Percentiles rank a stretch among this genome's conserved stretches.
Conservation (phyloP, 352 stramenopile species). For the Globisporangium middletonii region DNA sequence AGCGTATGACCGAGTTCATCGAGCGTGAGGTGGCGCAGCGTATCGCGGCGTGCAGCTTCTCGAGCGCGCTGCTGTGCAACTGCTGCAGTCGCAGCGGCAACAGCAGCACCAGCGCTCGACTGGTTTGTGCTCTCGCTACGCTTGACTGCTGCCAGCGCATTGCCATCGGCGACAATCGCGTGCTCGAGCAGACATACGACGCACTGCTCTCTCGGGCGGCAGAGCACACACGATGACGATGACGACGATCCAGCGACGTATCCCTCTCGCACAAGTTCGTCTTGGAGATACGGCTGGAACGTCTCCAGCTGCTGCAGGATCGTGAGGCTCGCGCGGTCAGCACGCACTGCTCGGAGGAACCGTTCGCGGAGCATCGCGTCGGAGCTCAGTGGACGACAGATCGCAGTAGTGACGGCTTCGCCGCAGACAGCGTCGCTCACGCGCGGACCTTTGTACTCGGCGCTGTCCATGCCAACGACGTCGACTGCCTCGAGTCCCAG, state of each 20-base stretch:
- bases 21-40: constrained; percentile 9
- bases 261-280: not conserved
- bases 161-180: not conserved
- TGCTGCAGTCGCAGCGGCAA: not conserved
- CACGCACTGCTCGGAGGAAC: constrained; percentile 46
- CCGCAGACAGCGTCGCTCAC: constrained; percentile 52
- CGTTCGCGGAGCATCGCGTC: constrained; percentile 39
- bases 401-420: constrained; percentile 46
- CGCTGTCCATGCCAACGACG: constrained; percentile 35
- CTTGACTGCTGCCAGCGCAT: not conserved
- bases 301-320: constrained; percentile 62
- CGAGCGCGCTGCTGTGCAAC: not conserved
- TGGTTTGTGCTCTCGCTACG: not conserved
- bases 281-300: constrained; percentile 42
- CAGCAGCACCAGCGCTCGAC: not conserved
- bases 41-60: not conserved
- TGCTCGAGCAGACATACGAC: constrained; percentile 1
- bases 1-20: constrained; percentile 22
- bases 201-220: constrained; percentile 7
- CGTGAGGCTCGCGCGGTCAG: constrained; percentile 35
- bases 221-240: constrained; percentile 16
- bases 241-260: not conserved
- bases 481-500: constrained; percentile 40
- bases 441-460: constrained; percentile 44
- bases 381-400: constrained; percentile 39